Evolutionary conservation across 106 monocot species (phyloP).

Genomic region (Dendrobium catenatum): DNA sequence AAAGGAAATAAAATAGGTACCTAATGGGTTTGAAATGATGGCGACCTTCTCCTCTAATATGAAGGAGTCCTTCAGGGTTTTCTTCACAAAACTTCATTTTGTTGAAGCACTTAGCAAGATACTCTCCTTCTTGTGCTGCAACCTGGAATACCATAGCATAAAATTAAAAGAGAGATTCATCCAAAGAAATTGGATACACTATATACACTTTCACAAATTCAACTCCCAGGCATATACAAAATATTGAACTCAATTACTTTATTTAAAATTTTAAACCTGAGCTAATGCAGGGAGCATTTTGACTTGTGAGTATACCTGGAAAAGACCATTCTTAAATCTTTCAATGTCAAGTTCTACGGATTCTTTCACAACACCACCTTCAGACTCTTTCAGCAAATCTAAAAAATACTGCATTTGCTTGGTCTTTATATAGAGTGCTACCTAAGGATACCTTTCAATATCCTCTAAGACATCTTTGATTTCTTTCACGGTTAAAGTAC

Average conservation of each 20-base stretch:
- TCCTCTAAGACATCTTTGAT: conserved; percentile 65
- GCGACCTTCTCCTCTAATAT: conserved; percentile 29
- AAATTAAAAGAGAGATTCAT: not conserved
- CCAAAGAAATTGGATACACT: not conserved
- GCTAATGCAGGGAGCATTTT: conserved; percentile 84
- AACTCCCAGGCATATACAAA: too few relatives aligned
- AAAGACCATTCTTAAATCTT: conserved; percentile 67
- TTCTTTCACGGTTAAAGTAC: conserved; percentile 60
- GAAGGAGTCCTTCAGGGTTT: conserved; percentile 22
- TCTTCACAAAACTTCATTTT: conserved; percentile 21
- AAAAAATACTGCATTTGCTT: too few relatives aligned
- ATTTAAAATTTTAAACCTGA: conserved; percentile 24
- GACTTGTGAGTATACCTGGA: conserved; percentile 70
- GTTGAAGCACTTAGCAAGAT: conserved; percentile 48
- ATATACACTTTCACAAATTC: not conserved
- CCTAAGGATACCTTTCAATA: conserved; percentile 64
- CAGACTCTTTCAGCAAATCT: conserved; percentile 54
- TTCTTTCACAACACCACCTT: conserved; percentile 34
- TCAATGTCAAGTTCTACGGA: conserved; percentile 54
- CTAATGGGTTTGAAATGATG: conserved; percentile 40
- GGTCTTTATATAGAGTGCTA: conserved; percentile 61
- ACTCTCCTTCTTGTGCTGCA: conserved; percentile 44
- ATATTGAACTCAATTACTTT: not conserved
- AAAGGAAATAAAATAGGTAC: conserved; percentile 1
- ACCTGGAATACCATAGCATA: conserved; percentile 17